A percentile compares a stretch with the other conserved stretches of the same genome.
phyloP scores from a whole-genome alignment of 106 monocot genomes.

The Allium sativum region DNA sequence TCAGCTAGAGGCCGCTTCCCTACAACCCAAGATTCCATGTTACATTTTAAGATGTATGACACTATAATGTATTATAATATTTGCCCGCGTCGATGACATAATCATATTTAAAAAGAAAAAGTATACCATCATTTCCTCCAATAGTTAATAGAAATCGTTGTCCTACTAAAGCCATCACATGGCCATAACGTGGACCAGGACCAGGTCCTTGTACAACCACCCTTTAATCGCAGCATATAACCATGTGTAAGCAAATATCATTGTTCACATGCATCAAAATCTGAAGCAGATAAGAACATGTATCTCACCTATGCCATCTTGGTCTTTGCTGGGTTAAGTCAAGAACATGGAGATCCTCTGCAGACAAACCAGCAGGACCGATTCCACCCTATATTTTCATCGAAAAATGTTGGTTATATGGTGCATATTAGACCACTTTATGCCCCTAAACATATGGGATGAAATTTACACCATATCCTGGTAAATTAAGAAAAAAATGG shows the following conservation, averaged over 20 bases:
- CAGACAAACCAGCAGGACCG: constrained; percentile 96
- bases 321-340: constrained; percentile 89
- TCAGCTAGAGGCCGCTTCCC: constrained; percentile 97
- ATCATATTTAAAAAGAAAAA: constrained; percentile 2
- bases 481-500: too few relatives aligned
- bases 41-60: constrained; percentile 1
- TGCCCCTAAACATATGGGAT: too few relatives aligned
- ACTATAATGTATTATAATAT: too few relatives aligned
- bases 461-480: too few relatives aligned
- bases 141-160: constrained; percentile 93
- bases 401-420: too few relatives aligned
- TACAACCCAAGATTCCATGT: constrained; percentile 12
- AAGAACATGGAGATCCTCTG: constrained; percentile 95
- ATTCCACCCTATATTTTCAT: constrained; percentile 74
- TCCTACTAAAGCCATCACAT: constrained; percentile 99
- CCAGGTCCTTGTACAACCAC: constrained; percentile 98
- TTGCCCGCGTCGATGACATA: too few relatives aligned
- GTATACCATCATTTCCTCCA: constrained; percentile 95
- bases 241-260: neutral
- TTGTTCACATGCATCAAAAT: too few relatives aligned
- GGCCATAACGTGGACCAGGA: constrained; percentile 95
- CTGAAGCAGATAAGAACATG: neutral
- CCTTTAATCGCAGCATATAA: constrained; percentile 22
- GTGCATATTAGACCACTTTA: too few relatives aligned
- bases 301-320: constrained; percentile 84